Evolutionary conservation across 1,284 basidiomycete species (phyloP).

Genomic region (Amylostereum areolatum): DNA sequence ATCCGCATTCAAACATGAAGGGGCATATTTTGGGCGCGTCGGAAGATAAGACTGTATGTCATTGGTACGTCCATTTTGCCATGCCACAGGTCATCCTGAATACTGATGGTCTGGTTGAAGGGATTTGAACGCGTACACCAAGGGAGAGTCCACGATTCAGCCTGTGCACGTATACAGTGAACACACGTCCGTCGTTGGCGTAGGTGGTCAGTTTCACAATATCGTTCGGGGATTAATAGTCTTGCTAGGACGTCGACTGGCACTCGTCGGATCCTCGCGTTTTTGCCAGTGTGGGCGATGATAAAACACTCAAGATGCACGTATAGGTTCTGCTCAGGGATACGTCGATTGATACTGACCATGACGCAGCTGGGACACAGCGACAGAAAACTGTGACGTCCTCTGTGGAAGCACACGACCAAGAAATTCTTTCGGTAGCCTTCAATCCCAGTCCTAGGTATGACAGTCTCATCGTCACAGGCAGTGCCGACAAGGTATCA

Average conservation of each 20-base stretch:
- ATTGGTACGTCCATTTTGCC: constrained; percentile 62
- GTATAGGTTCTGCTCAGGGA: constrained; percentile 19
- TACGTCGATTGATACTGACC: not conserved
- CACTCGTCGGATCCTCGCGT: constrained; percentile 79
- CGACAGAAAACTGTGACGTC: constrained; percentile 66
- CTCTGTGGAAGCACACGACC: constrained; percentile 82
- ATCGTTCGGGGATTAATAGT: not conserved
- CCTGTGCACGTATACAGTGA: constrained; percentile 83
- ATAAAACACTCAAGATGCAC: constrained; percentile 90
- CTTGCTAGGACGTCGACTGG: constrained; percentile 90
- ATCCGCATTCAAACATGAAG: constrained; percentile 50
- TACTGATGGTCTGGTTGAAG: constrained; percentile 31
- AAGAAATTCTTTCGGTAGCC: constrained; percentile 88
- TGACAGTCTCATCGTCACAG: constrained; percentile 86
- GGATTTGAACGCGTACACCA: constrained; percentile 91
- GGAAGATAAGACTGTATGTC: constrained; percentile 94
- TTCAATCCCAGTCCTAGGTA: constrained; percentile 71
- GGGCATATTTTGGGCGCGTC: constrained; percentile 91
- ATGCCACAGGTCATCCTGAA: not conserved
- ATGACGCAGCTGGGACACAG: constrained; percentile 85
- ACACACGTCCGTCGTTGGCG: constrained; percentile 86
- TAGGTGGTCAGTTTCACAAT: constrained; percentile 31
- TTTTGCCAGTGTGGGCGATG: constrained; percentile 97
- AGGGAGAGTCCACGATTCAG: constrained; percentile 72
- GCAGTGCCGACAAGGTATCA: constrained; percentile 85